Base-by-base conservation (phyloP, 768 basidiomycete species). In the Boletellus ananas region DNA sequence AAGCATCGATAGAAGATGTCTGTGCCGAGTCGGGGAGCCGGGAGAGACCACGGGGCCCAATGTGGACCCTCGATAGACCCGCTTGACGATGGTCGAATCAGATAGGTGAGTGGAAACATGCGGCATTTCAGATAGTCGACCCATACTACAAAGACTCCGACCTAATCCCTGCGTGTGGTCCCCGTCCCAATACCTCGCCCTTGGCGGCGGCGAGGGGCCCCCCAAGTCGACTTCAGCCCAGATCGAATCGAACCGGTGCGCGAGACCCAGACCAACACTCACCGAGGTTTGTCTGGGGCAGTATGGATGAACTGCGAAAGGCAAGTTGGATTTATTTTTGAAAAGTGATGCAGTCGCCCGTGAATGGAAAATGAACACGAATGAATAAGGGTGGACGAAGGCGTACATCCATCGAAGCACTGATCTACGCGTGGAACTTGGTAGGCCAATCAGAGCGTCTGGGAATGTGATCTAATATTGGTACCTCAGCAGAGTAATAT, bases 171-270 rank as follows among this genome's bases (percentile, higher is more conserved):
- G 90, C 79, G 67, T 89, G 89, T 39, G 91, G 70, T 9, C 91
- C 92, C 60, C 78, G 82, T 60, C 81, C 75, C 48, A 68, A 59
- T 9, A 81, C 81, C 66, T 90, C 92, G 46, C 79, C 81, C 59
- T 74, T 78, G 39, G 79, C 80, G 2, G 81, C 79, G 3, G 84
- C 77, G 3, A 96, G 72, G 6, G 93, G 93, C 34, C 74, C 6
- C 92, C 90, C 55, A 95, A 79, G 66, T 94, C 95, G 51, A 91
- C 73, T 67, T 95, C 94, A 23, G 92, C 75, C 16, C 94, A 76
- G 17, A 91, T 75, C 5, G 90, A 85, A 52, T 90, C 86, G 56
- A 93, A 84, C 33, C 82, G 76, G 62, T 93, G 94, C 29, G 94
- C 79, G 13, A 96, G 70, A 4, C 93, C 94, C 11, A 93, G 58